A percentile compares a stretch with the other conserved stretches of the same genome.
Conservation (phyloP, 257 asterid species). For the Ajuga chamaepitys region DNA sequence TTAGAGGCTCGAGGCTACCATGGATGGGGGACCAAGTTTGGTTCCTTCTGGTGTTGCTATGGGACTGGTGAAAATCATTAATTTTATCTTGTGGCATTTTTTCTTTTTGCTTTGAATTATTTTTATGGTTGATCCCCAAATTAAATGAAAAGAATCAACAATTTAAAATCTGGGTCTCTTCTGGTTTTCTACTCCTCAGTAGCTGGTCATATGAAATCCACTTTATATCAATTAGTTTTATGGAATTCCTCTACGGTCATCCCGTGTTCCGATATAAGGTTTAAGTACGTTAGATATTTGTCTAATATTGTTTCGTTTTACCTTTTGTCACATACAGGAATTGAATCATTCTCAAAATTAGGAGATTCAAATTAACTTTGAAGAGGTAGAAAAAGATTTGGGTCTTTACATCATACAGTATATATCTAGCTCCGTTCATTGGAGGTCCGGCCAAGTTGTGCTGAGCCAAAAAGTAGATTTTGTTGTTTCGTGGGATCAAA, state of each 20-base stretch:
- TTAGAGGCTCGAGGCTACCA: slow-evolving; percentile 79
- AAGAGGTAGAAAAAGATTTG: slow-evolving; percentile 49
- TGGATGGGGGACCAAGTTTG: slow-evolving; percentile 86
- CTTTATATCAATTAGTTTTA: background rate
- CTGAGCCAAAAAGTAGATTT: slow-evolving; percentile 53
- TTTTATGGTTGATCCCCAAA: background rate
- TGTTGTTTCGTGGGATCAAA: slow-evolving; percentile 57
- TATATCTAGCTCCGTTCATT: slow-evolving; percentile 59
- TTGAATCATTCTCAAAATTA: slow-evolving; percentile 86
- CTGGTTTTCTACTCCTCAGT: too few relatives aligned
- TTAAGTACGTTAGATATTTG: background rate
- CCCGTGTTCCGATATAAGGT: too few relatives aligned
- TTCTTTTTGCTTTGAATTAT: background rate
- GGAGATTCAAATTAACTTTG: slow-evolving; percentile 91
- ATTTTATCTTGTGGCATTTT: background rate
- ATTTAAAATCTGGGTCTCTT: too few relatives aligned
- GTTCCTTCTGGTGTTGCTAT: slow-evolving; percentile 94
- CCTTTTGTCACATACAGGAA: slow-evolving; percentile 37
- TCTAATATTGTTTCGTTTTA: background rate
- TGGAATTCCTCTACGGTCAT: background rate
- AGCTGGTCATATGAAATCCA: too few relatives aligned
- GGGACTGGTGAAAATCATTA: slow-evolving; percentile 67
- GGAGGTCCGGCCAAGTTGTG: slow-evolving; percentile 58
- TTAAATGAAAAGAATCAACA: background rate
- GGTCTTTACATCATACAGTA: slow-evolving; percentile 71